Conservation (phyloP, 805 yeast genomes). For the Nakazawaea ishiwadae region DNA sequence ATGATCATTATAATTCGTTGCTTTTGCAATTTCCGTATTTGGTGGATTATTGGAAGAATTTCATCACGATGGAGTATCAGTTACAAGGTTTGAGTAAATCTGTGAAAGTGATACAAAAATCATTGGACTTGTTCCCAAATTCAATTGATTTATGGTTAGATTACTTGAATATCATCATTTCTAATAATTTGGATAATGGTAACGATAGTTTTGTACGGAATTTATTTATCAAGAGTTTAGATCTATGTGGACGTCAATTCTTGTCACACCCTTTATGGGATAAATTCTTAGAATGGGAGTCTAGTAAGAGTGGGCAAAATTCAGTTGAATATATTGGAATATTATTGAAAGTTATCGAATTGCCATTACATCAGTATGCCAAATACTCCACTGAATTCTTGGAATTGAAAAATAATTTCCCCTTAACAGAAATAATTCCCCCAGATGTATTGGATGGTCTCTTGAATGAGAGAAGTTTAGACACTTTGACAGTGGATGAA, state of each 20-base stretch:
- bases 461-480: conserved; percentile 15
- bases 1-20: conserved; percentile 33
- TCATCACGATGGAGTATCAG: conserved; percentile 50
- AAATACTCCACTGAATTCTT: conserved; percentile 56
- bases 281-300: conserved; percentile 58
- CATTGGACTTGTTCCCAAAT: conserved; percentile 47
- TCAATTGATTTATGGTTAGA: conserved; percentile 70
- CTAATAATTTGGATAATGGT: conserved; percentile 30
- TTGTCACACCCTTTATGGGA: conserved; percentile 84
- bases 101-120: conserved; percentile 35
- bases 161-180: conserved; percentile 48
- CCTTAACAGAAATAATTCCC: conserved; percentile 27
- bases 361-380: conserved; percentile 87
- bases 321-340: conserved; percentile 34
- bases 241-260: conserved; percentile 63
- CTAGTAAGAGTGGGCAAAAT: conserved; percentile 25
- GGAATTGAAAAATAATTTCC: conserved; percentile 30
- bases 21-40: conserved; percentile 54
- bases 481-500: conserved; percentile 32
- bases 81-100: conserved; percentile 51
- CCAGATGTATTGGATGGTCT: conserved; percentile 25
- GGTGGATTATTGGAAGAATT: conserved; percentile 61
- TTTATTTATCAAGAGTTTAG: conserved; percentile 45
- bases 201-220: conserved; percentile 27
- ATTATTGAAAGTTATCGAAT: conserved; percentile 39